phyloP scores from a whole-genome alignment of 2,329 filamentous ascomycete genomes.

The Thelonectria rubi region DNA sequence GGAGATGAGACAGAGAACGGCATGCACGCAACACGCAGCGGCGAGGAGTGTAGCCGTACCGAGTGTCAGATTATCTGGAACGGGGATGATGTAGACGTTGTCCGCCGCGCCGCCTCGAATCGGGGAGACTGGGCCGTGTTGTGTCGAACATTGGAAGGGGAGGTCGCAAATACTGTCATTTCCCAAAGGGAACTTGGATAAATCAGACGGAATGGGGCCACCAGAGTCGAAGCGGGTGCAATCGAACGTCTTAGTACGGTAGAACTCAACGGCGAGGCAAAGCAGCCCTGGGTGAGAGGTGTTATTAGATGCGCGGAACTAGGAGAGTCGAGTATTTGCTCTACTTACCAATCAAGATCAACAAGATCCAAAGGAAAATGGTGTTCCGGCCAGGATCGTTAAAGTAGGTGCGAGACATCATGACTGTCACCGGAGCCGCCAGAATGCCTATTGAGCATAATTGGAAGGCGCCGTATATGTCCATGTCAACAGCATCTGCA shows the following conservation, averaged over 20 bases:
- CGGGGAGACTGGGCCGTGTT: slow-evolving; percentile 60
- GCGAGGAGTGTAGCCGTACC: slow-evolving; percentile 67
- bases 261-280: slow-evolving; percentile 72
- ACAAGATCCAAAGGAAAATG: slow-evolving; percentile 72
- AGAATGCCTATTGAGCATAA: slow-evolving; percentile 72
- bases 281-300: slow-evolving; percentile 56
- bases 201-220: slow-evolving; percentile 46
- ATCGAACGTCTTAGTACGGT: slow-evolving; percentile 55
- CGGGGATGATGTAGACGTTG: slow-evolving; percentile 70
- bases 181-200: slow-evolving; percentile 56
- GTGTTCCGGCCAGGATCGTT: slow-evolving; percentile 69
- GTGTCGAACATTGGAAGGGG: slow-evolving; percentile 58
- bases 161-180: slow-evolving; percentile 55
- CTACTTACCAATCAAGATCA: slow-evolving; percentile 65
- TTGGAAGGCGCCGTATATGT: slow-evolving; percentile 74
- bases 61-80: slow-evolving; percentile 64
- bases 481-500: slow-evolving; percentile 71
- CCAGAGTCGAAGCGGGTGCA: slow-evolving; percentile 55
- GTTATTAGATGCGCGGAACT: not conserved
- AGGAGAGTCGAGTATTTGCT: accelerated
- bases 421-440: slow-evolving; percentile 69
- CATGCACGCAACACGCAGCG: slow-evolving; percentile 71
- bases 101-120: slow-evolving; percentile 64
- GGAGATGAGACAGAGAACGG: slow-evolving; percentile 67
- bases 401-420: slow-evolving; percentile 71